A percentile compares a stretch with the other conserved stretches of the same genome.
phyloP scores from a whole-genome alignment of 495 filamentous ascomycete genomes.

The Podospora appendiculata region DNA sequence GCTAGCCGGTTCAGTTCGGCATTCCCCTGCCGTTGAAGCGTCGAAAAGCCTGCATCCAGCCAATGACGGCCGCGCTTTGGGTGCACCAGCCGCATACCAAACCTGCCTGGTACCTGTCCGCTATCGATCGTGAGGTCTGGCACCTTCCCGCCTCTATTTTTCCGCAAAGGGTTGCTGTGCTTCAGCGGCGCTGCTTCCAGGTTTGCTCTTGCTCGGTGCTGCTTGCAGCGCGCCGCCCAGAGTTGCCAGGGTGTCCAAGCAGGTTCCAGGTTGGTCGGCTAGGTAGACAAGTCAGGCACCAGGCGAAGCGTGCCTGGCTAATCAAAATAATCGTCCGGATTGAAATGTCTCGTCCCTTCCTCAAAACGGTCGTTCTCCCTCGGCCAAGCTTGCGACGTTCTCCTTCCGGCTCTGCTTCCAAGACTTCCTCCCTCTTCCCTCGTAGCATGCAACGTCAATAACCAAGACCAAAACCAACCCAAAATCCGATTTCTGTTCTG shows the following conservation, averaged over 20 bases:
- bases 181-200: not conserved
- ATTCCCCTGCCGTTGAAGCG: not conserved
- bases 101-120: not conserved
- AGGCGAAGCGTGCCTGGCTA: too few species aligned
- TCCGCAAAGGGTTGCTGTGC: constrained; percentile 5
- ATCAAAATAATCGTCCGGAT: too few species aligned
- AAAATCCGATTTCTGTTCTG: too few species aligned
- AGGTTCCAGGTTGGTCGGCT: too few species aligned
- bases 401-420: not conserved
- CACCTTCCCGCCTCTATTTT: constrained; percentile 16
- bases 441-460: constrained; percentile 1
- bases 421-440: not conserved
- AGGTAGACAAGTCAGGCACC: too few species aligned
- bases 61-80: constrained; percentile 6
- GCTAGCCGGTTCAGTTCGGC: constrained; percentile 1
- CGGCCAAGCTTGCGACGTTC: constrained; percentile 1
- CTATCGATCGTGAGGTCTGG: constrained; percentile 11
- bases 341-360: constrained; percentile 16
- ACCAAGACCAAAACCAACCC: not conserved
- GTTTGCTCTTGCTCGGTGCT: not conserved
- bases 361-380: constrained; percentile 11
- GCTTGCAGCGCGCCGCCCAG: too few species aligned
- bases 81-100: constrained; percentile 13
- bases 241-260: too few species aligned
- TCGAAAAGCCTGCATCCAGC: not conserved